Conservation (phyloP, 2,329 filamentous ascomycete genomes). For the Fusarium lateritium region DNA sequence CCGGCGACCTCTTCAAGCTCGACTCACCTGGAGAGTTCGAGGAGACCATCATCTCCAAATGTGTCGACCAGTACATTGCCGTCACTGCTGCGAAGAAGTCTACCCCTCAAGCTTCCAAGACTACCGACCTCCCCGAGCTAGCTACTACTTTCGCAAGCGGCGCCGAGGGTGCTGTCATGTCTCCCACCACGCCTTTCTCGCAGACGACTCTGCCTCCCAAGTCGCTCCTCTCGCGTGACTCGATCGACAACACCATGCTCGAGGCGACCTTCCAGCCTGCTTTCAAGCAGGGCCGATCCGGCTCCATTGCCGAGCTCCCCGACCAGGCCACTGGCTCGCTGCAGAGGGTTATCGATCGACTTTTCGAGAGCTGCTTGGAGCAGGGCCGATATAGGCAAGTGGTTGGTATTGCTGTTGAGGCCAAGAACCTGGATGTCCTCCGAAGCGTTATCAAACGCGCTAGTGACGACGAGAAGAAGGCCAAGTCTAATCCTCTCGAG, state of each 20-base stretch:
- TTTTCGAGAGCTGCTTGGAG: constrained; percentile 91
- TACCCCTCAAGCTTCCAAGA: constrained; percentile 60
- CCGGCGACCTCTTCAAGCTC: constrained; percentile 94
- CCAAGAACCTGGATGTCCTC: constrained; percentile 90
- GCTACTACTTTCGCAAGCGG: constrained; percentile 83
- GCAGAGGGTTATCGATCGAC: constrained; percentile 85
- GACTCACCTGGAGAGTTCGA: constrained; percentile 95
- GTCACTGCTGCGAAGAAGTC: constrained; percentile 70
- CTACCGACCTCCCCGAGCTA: constrained; percentile 74
- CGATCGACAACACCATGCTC: constrained; percentile 75
- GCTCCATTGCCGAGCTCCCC: constrained; percentile 75
- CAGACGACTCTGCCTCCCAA: constrained; percentile 94
- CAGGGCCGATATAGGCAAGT: constrained; percentile 94
- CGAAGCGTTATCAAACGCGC: constrained; percentile 89
- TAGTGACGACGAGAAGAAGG: constrained; percentile 85
- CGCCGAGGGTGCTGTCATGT: constrained; percentile 81
- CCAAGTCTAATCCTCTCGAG: constrained; percentile 69
- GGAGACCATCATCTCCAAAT: constrained; percentile 99
- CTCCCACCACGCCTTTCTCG: constrained; percentile 94
- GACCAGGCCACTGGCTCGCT: constrained; percentile 83
- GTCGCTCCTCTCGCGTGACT: constrained; percentile 89
- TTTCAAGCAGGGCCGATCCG: constrained; percentile 67
- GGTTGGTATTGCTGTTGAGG: constrained; percentile 95
- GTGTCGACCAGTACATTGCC: constrained; percentile 96
- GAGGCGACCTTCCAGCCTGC: constrained; percentile 70